phyloP scores from a whole-genome alignment of 1,284 basidiomycete genomes.

The Ganoderma boninense region DNA sequence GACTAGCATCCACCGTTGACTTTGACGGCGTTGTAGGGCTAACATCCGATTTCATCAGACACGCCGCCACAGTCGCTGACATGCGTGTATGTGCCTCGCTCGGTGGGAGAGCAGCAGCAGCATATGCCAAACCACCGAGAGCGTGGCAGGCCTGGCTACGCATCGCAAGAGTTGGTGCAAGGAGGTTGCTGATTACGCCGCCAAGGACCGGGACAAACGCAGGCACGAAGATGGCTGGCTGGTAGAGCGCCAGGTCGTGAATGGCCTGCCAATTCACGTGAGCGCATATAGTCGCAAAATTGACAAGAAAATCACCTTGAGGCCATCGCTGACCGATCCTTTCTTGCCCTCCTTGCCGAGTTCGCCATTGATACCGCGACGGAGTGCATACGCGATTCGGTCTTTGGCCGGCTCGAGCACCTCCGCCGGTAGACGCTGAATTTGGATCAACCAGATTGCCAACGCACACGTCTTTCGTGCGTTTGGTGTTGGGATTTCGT shows the following conservation, averaged over 20 bases:
- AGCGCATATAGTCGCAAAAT: constrained; percentile 22
- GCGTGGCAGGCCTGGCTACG: constrained; percentile 78
- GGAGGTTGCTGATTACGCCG: constrained; percentile 66
- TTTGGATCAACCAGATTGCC: constrained; percentile 75
- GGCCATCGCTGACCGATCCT: constrained; percentile 75
- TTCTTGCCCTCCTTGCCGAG: constrained; percentile 88
- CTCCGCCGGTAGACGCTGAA: constrained; percentile 67
- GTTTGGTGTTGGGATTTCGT: constrained; percentile 76
- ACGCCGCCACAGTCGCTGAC: constrained; percentile 54
- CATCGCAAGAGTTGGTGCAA: constrained; percentile 66
- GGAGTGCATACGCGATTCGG: constrained; percentile 72
- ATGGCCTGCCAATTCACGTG: constrained; percentile 59
- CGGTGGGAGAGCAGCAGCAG: constrained; percentile 53
- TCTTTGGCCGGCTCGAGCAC: constrained; percentile 67
- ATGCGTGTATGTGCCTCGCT: constrained; percentile 60
- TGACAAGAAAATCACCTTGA: constrained; percentile 57
- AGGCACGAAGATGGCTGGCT: constrained; percentile 70
- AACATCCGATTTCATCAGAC: constrained; percentile 51
- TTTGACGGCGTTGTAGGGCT: constrained; percentile 35
- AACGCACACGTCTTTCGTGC: constrained; percentile 83
- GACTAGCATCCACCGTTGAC: constrained; percentile 33
- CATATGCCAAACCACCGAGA: constrained; percentile 70
- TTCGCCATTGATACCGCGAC: constrained; percentile 81
- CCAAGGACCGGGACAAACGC: constrained; percentile 67
- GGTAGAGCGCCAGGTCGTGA: constrained; percentile 69